Evolutionary conservation across 371 early-diverging fungal species (phyloP), one percentile per base, ranked within the genome.

Genomic region (Syncephalastrum contaminatum): DNA sequence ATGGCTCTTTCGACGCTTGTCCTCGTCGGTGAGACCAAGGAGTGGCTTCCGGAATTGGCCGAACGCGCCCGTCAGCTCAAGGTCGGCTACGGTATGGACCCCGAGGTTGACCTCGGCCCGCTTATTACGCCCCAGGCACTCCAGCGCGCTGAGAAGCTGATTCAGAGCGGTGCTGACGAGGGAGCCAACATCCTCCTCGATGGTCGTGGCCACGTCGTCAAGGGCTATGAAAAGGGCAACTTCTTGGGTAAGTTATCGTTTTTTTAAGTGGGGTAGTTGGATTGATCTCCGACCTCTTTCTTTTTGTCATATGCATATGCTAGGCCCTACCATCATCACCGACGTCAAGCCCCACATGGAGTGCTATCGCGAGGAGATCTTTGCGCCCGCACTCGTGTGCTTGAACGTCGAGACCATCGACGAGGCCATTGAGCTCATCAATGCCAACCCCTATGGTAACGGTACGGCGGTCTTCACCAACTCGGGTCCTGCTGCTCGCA

Each of bases 331-430:
- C 51, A 88, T 98, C 53, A 68, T 98, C 55, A 74, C 86, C 30
- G 74, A 88, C 55, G 96, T 92, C 51, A 87, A 78, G 58, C 63
- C 91, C 27, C n/a, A 82, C 58, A 96, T 97, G 97, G 80, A 81
- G 48, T 94, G 95, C 79, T 97, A 96, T 83, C 83, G 82, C 49
- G 91, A 96, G 72, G 98, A 98, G 78, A 96, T 98, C 70, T 98
- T 98, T 75, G 98, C 91, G 12, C 98, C 98, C 5, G 96, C 95
- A 47, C 77, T 97, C 24, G 86, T 94, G 16, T 89, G 89, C 72
- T 60, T 97, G 60, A 78, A 79, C 39, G 95, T 85, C 15, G 92
- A 90, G 36, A 91, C 95, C 7, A 66, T 96, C 25, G 96, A 97
- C 60, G 93, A 97, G 48, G 97, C 97, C 10, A 89, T 97, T 62